Conservation (phyloP, 257 asterid genomes). For the Solanum lignicaule region DNA sequence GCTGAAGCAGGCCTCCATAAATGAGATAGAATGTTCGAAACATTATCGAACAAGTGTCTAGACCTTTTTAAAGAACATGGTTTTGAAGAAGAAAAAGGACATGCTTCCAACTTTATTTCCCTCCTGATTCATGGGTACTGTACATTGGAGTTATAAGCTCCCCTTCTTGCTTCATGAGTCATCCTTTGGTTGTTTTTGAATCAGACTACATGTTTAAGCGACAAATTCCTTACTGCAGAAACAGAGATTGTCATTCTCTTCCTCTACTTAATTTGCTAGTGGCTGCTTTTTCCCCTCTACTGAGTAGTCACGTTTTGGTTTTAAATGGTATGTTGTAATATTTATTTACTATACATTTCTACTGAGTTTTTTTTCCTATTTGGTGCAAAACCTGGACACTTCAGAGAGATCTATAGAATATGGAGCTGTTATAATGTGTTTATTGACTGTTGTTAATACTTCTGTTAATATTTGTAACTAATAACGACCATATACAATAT, state of each 20-base stretch:
- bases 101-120: background rate
- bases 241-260: background rate
- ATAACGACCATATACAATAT: background rate
- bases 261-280: background rate
- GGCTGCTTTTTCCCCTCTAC: background rate
- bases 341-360: background rate
- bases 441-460: background rate
- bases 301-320: background rate
- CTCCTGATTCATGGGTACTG: background rate
- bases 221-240: background rate
- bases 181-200: background rate
- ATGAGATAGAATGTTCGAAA: background rate
- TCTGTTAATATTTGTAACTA: background rate
- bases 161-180: background rate
- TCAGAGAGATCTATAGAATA: background rate
- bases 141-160: background rate
- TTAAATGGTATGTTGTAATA: background rate
- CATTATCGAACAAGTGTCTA: background rate
- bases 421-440: background rate
- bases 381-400: background rate
- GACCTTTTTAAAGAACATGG: background rate
- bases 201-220: background rate
- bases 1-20: background rate
- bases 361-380: background rate
- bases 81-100: background rate